Conservation (phyloP, 2,329 filamentous ascomycete species). For the Xylaria sp. region DNA sequence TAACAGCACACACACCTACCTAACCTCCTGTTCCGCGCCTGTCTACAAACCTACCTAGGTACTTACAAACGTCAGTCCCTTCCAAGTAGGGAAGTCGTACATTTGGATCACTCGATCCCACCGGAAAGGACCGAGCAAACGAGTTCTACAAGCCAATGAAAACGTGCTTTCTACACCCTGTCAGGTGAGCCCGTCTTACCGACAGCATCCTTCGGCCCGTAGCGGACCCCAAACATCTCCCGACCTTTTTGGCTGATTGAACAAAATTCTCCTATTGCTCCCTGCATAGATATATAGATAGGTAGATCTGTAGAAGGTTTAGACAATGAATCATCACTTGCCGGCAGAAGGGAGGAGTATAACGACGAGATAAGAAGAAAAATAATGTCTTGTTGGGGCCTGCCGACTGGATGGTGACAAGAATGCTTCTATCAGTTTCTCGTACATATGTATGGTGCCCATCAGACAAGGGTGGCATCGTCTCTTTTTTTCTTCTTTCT, state of each 20-base stretch:
- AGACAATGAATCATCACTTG: background rate
- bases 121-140: conserved; percentile 3
- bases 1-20: background rate
- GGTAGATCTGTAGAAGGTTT: background rate
- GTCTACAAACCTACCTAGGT: too few species aligned
- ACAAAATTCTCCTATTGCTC: background rate
- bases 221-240: background rate
- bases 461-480: background rate
- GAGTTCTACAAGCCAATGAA: conserved; percentile 1
- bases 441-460: too few species aligned
- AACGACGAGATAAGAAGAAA: too few species aligned
- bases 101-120: background rate
- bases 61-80: background rate
- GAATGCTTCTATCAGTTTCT: background rate
- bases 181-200: background rate
- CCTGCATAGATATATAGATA: background rate
- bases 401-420: background rate
- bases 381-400: background rate
- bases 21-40: too few species aligned
- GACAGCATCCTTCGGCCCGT: conserved; percentile 8
- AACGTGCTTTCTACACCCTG: background rate
- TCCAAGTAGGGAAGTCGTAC: background rate
- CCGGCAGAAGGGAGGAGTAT: background rate
- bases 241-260: background rate
- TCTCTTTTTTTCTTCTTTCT: too few species aligned